These are phyloP conservation scores for Whalleya microplaca DNA, from an alignment of 2,329 filamentous ascomycete genomes.

Conservation along the genomic window DNA sequence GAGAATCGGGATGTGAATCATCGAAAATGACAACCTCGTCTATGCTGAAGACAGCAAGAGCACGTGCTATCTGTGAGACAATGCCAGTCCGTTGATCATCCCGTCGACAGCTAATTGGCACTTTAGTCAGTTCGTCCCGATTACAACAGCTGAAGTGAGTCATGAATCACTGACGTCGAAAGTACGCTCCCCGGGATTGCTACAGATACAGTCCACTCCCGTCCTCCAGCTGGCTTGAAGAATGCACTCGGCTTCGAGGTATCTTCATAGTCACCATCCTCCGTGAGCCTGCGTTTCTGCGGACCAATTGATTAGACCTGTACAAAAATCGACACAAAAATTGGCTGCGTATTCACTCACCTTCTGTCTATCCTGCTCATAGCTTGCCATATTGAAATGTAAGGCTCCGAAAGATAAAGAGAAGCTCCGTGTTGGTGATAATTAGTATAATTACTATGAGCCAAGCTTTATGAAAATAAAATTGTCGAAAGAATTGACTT, in stretches of 20 bases:
- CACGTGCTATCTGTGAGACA: slow-evolving; percentile 77
- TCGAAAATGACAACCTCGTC: slow-evolving; percentile 86
- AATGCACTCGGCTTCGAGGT: slow-evolving; percentile 71
- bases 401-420: background rate
- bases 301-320: slow-evolving; percentile 12
- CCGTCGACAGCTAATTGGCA: slow-evolving; percentile 61
- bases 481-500: slow-evolving; percentile 14
- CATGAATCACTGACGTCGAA: slow-evolving; percentile 59
- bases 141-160: background rate
- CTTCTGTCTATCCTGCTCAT: slow-evolving; percentile 36
- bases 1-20: slow-evolving; percentile 59
- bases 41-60: slow-evolving; percentile 79
- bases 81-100: slow-evolving; percentile 76
- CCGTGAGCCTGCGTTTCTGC: slow-evolving; percentile 56
- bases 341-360: slow-evolving; percentile 16
- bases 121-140: slow-evolving; percentile 9
- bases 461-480: slow-evolving; percentile 16
- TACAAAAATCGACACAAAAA: background rate
- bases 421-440: too few relatives aligned
- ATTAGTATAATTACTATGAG: background rate
- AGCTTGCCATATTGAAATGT: slow-evolving; percentile 27
- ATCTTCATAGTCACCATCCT: slow-evolving; percentile 48
- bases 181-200: slow-evolving; percentile 80
- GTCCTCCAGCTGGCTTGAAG: slow-evolving; percentile 66
- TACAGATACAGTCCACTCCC: slow-evolving; percentile 75